Conservation (phyloP, 371 early-diverging fungal species). For the Mucor irregularis region DNA sequence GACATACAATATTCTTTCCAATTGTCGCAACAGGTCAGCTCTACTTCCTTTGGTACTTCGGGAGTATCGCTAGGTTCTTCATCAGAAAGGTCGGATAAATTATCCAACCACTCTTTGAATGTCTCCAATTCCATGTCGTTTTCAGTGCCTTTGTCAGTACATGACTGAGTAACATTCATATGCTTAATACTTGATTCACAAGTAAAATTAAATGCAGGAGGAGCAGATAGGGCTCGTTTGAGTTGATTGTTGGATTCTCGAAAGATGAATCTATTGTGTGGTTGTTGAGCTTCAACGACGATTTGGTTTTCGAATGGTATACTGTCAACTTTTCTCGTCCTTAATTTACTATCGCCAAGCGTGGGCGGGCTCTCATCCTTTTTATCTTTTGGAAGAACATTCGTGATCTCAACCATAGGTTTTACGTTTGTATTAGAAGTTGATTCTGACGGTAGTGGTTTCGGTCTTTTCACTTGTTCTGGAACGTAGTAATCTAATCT, state of each 20-base stretch:
- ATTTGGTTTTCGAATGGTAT: too few species aligned
- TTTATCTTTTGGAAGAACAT: neutral
- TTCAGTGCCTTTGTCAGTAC: neutral
- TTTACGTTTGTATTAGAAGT: neutral
- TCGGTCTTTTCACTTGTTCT: neutral
- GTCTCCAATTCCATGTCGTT: conserved; percentile 27
- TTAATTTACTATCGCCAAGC: too few species aligned
- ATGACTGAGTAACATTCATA: neutral
- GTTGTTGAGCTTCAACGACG: neutral
- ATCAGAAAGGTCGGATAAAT: conserved; percentile 4
- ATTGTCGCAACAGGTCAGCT: neutral
- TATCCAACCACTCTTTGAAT: conserved; percentile 9
- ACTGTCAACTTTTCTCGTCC: too few species aligned
- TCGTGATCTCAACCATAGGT: neutral
- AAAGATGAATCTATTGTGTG: neutral
- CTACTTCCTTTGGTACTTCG: neutral
- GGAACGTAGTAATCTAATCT: neutral
- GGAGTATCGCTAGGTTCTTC: neutral
- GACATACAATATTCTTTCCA: neutral
- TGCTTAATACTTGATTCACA: neutral
- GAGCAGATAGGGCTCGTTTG: too few species aligned
- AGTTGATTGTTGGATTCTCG: neutral
- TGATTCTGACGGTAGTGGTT: neutral
- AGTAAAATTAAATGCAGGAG: neutral
- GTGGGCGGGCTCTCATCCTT: too few species aligned